Evolutionary conservation across 2,329 filamentous ascomycete species (phyloP).

Genomic region (Coniella vitis): DNA sequence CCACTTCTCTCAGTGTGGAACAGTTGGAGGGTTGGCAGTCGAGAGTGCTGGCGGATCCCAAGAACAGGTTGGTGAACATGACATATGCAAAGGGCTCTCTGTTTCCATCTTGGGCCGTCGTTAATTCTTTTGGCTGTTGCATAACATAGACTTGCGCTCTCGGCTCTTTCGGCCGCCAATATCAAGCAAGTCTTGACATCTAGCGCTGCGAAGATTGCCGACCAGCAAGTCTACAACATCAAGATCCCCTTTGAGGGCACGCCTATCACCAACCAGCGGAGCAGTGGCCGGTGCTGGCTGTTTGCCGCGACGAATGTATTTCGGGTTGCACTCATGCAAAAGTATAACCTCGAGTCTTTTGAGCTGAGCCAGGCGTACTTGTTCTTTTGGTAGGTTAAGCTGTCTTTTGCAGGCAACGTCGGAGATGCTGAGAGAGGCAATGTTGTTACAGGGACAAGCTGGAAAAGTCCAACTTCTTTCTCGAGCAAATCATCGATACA

Average conservation of each 20-base stretch:
- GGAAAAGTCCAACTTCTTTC: conserved; percentile 84
- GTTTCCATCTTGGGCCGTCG: background rate
- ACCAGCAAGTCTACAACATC: conserved; percentile 78
- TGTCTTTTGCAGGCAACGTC: background rate
- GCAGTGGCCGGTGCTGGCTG: conserved; percentile 82
- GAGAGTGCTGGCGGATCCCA: conserved; percentile 55
- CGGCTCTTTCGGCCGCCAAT: conserved; percentile 62
- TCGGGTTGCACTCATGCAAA: conserved; percentile 80
- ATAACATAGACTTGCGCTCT: conserved; percentile 67
- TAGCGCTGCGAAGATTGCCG: conserved; percentile 53
- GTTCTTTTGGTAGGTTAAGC: conserved; percentile 61
- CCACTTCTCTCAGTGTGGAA: conserved; percentile 43
- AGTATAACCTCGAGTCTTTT: conserved; percentile 69
- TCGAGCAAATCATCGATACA: conserved; percentile 77
- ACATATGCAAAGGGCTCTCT: no score
- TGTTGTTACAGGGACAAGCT: conserved; percentile 57
- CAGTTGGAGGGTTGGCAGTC: conserved; percentile 53
- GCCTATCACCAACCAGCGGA: conserved; percentile 78
- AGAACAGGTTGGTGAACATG: conserved; percentile 56
- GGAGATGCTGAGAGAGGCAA: background rate
- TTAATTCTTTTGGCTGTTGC: no score
- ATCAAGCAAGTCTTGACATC: conserved; percentile 61
- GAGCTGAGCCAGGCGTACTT: conserved; percentile 84
- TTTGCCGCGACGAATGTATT: conserved; percentile 91
- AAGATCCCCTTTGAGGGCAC: conserved; percentile 74